phyloP scores from a whole-genome alignment of 176 grass and related monocot genomes.

The Aegilops bicornis region DNA sequence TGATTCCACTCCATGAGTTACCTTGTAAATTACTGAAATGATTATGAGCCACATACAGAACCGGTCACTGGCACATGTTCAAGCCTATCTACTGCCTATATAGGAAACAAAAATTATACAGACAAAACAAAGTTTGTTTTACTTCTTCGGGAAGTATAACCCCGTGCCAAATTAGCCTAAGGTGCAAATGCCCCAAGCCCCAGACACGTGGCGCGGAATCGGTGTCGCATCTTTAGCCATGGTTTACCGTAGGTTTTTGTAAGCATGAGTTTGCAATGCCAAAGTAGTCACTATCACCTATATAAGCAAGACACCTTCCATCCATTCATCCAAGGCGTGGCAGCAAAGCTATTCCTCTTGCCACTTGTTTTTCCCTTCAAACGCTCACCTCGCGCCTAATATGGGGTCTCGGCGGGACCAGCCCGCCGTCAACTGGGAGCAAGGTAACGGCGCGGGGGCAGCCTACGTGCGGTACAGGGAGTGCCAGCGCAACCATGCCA shows the following conservation, averaged over 20 bases:
- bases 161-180: not conserved
- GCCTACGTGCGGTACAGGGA: conserved; percentile 43
- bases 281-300: not conserved
- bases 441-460: conserved; percentile 25
- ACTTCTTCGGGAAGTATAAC: not conserved
- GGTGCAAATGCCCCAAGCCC: not conserved
- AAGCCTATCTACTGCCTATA: not conserved
- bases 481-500: conserved; percentile 65
- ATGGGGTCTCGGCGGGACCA: conserved; percentile 51
- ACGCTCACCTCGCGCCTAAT: not conserved
- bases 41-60: not conserved
- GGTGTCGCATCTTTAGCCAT: too few relatives aligned
- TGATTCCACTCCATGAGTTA: not conserved
- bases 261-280: not conserved
- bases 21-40: not conserved
- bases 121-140: not conserved
- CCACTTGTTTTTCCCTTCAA: not conserved
- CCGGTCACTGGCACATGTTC: not conserved
- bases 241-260: not conserved
- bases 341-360: not conserved
- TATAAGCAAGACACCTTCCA: not conserved
- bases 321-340: conserved; percentile 4
- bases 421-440: not conserved
- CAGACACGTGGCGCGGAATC: not conserved
- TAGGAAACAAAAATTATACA: not conserved